A percentile compares a stretch with the other conserved stretches of the same genome.
Evolutionary conservation across 1,139 yeast species (phyloP).

Genomic region (Schwanniomyces etchellsii): DNA sequence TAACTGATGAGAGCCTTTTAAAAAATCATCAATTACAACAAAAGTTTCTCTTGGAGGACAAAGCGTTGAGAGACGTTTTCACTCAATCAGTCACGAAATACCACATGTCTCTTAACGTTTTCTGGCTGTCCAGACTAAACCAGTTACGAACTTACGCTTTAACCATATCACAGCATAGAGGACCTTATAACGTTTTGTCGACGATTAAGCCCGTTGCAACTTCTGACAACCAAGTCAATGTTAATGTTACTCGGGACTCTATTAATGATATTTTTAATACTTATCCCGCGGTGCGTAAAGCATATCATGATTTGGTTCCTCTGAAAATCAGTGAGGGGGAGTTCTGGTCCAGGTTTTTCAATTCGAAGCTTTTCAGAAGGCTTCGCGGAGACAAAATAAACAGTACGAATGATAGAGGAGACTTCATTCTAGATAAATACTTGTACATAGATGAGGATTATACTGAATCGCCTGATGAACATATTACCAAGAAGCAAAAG

Average conservation of each 20-base stretch:
- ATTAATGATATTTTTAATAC: slow-evolving; percentile 88
- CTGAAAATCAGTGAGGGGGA: slow-evolving; percentile 74
- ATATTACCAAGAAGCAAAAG: slow-evolving; percentile 9
- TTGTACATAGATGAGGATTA: slow-evolving; percentile 50
- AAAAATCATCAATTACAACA: slow-evolving; percentile 77
- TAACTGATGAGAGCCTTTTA: slow-evolving; percentile 41
- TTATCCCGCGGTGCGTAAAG: slow-evolving; percentile 87
- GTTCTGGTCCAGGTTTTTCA: slow-evolving; percentile 96
- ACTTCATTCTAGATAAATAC: slow-evolving; percentile 78
- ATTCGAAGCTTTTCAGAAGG: slow-evolving; percentile 80
- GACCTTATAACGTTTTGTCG: slow-evolving; percentile 90
- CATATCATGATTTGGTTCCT: slow-evolving; percentile 88
- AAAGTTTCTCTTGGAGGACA: slow-evolving; percentile 63
- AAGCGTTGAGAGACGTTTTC: slow-evolving; percentile 66
- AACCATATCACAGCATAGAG: slow-evolving; percentile 76
- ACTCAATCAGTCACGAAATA: slow-evolving; percentile 83
- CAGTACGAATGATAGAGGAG: slow-evolving; percentile 73
- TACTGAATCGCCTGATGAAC: slow-evolving; percentile 38
- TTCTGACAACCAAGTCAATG: slow-evolving; percentile 85
- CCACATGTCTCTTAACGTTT: slow-evolving; percentile 72
- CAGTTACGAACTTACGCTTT: slow-evolving; percentile 81
- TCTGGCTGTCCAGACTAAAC: slow-evolving; percentile 84
- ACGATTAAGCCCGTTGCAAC: slow-evolving; percentile 92
- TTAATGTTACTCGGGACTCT: slow-evolving; percentile 84
- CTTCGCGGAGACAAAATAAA: slow-evolving; percentile 81